These are phyloP conservation scores for Amanita rubescens DNA, from an alignment of 768 basidiomycete species.

Conservation along the genomic window DNA sequence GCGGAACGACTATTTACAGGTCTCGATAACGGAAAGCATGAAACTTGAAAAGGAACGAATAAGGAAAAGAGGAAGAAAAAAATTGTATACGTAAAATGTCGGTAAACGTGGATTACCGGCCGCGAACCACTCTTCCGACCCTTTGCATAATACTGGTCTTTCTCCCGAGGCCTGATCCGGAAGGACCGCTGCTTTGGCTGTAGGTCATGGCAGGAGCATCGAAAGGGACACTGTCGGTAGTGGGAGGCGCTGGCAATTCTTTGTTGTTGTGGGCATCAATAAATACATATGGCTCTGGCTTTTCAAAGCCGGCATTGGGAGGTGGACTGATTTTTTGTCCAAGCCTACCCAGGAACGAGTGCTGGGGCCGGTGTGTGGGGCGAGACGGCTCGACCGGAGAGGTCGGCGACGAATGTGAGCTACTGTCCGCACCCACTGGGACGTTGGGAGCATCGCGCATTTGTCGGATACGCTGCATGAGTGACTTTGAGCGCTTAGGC, in stretches of 20 bases:
- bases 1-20: not conserved
- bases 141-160: constrained; percentile 79
- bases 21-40: not conserved
- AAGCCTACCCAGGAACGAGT: constrained; percentile 74
- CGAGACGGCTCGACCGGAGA: constrained; percentile 28
- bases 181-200: constrained; percentile 18
- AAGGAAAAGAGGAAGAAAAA: not conserved
- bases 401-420: constrained; percentile 33
- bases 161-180: constrained; percentile 45
- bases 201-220: constrained; percentile 17
- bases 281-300: constrained; percentile 55
- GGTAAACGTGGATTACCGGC: constrained; percentile 27
- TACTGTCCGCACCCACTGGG: constrained; percentile 46
- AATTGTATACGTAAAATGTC: constrained; percentile 1
- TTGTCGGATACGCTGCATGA: constrained; percentile 84
- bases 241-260: constrained; percentile 39
- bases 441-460: constrained; percentile 86
- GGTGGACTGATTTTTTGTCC: constrained; percentile 21
- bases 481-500: constrained; percentile 69
- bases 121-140: constrained; percentile 64
- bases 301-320: constrained; percentile 23
- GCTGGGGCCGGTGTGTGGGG: constrained; percentile 65
- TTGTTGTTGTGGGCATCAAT: constrained; percentile 64
- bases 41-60: not conserved
- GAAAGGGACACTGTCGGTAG: constrained; percentile 12